Conservation (phyloP, 2,329 filamentous ascomycete species). For the Pyrenochaeta sp. region DNA sequence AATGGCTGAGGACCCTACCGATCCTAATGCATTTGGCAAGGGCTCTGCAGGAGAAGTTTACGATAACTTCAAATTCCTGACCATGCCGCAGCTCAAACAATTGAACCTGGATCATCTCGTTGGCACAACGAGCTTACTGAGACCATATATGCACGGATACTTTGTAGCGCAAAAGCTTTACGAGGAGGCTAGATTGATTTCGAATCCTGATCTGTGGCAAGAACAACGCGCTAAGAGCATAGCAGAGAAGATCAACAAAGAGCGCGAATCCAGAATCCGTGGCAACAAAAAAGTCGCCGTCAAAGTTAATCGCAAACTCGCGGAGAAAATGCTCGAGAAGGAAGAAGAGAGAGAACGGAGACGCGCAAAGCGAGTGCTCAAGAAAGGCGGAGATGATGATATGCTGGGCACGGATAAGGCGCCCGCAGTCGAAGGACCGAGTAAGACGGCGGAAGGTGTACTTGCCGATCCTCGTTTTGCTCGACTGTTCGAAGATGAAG, state of each 20-base stretch:
- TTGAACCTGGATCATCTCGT: conserved; percentile 89
- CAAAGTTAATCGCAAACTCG: conserved; percentile 86
- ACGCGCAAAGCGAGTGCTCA: conserved; percentile 59
- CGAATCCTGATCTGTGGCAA: conserved; percentile 92
- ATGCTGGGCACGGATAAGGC: conserved; percentile 41
- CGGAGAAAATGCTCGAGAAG: conserved; percentile 70
- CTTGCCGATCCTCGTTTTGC: conserved; percentile 88
- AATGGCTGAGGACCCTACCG: conserved; percentile 84
- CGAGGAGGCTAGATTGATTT: conserved; percentile 91
- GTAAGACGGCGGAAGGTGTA: conserved; percentile 62
- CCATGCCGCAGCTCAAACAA: conserved; percentile 81
- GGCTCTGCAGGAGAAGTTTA: conserved; percentile 80
- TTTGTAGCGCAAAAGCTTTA: conserved; percentile 96
- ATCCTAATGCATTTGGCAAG: conserved; percentile 64
- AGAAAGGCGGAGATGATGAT: conserved; percentile 67
- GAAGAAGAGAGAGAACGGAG: conserved; percentile 71
- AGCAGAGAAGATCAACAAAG: conserved; percentile 95
- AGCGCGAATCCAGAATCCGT: conserved; percentile 91
- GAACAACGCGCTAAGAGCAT: conserved; percentile 91
- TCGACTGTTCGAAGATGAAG: conserved; percentile 89
- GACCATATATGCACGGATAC: conserved; percentile 99
- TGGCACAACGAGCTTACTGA: conserved; percentile 85
- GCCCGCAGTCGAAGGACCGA: conserved; percentile 50
- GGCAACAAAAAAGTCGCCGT: conserved; percentile 88
- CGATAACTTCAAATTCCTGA: conserved; percentile 99